Percentiles rank a stretch among this genome's conserved stretches.
Evolutionary conservation across 805 yeast genomes (phyloP).

Genomic region (Ogataea allantospora): DNA sequence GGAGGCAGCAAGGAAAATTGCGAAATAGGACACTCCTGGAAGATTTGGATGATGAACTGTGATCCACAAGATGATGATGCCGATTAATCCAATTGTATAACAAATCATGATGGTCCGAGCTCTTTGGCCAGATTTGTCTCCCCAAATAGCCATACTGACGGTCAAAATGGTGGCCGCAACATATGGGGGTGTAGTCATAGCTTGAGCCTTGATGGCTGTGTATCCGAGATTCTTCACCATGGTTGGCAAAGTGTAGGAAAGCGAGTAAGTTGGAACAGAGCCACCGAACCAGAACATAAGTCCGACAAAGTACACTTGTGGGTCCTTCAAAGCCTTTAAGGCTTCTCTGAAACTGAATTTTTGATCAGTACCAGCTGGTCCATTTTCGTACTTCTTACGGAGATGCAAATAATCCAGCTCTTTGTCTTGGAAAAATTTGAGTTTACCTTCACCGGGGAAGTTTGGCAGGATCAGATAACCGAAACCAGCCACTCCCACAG

Average conservation of each 20-base stretch:
- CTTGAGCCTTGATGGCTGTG: slow-evolving; percentile 39
- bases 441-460: slow-evolving; percentile 24
- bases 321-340: slow-evolving; percentile 36
- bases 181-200: slow-evolving; percentile 45
- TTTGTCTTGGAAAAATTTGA: slow-evolving; percentile 12
- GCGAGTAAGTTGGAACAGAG: slow-evolving; percentile 36
- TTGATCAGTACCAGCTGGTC: slow-evolving; percentile 16
- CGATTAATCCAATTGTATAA: slow-evolving; percentile 37
- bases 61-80: slow-evolving; percentile 38
- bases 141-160: slow-evolving; percentile 33
- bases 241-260: slow-evolving; percentile 45
- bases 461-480: slow-evolving; percentile 38
- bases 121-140: slow-evolving; percentile 30
- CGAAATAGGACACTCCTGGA: slow-evolving; percentile 40
- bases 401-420: slow-evolving; percentile 13
- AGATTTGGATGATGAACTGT: slow-evolving; percentile 42
- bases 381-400: slow-evolving; percentile 16
- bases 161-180: slow-evolving; percentile 27
- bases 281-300: slow-evolving; percentile 38
- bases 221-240: slow-evolving; percentile 45
- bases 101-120: slow-evolving; percentile 39
- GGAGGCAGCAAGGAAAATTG: slow-evolving; percentile 41
- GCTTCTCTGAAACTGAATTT: slow-evolving; percentile 23
- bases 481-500: slow-evolving; percentile 35
- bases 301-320: slow-evolving; percentile 38